Percentiles rank a stretch among this genome's conserved stretches.
These are phyloP conservation scores for Ogataea trehaloabstinens DNA, from an alignment of 805 yeast species.

Conservation along the genomic window DNA sequence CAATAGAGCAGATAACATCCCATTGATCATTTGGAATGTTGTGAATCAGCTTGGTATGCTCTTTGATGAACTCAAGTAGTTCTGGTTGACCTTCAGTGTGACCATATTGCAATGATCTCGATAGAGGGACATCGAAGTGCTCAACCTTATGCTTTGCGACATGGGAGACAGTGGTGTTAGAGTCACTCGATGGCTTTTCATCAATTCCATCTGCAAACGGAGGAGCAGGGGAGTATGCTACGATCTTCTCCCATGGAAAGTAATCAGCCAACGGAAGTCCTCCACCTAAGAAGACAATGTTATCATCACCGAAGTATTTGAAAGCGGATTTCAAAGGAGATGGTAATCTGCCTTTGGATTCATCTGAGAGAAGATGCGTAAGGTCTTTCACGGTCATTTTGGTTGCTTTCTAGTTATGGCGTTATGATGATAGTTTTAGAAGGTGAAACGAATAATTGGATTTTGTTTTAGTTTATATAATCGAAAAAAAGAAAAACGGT, in stretches of 20 bases:
- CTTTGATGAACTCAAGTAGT: constrained; percentile 61
- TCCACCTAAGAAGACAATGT: constrained; percentile 87
- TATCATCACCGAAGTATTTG: constrained; percentile 69
- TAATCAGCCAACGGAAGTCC: constrained; percentile 90
- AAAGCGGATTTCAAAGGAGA: constrained; percentile 86
- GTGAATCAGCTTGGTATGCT: constrained; percentile 65
- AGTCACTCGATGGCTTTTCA: constrained; percentile 45
- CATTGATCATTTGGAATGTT: constrained; percentile 61
- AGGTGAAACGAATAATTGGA: background rate
- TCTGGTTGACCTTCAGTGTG: constrained; percentile 77
- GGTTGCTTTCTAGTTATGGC: background rate
- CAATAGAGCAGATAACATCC: constrained; percentile 69
- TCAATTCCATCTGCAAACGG: constrained; percentile 81
- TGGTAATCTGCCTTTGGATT: constrained; percentile 70
- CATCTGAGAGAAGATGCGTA: constrained; percentile 69
- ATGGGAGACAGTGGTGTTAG: constrained; percentile 35
- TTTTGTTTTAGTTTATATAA: background rate
- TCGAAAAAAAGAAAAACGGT: no score
- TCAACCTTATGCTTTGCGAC: constrained; percentile 42
- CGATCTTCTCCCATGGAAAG: constrained; percentile 84
- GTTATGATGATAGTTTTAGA: background rate
- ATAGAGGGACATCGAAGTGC: constrained; percentile 65
- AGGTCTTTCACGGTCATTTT: constrained; percentile 60
- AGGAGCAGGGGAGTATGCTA: constrained; percentile 70
- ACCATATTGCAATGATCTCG: constrained; percentile 92